Evolutionary conservation across 1,284 basidiomycete genomes (phyloP), one percentile per base, ranked within the genome.

Genomic region (Sparassis latifolia): DNA sequence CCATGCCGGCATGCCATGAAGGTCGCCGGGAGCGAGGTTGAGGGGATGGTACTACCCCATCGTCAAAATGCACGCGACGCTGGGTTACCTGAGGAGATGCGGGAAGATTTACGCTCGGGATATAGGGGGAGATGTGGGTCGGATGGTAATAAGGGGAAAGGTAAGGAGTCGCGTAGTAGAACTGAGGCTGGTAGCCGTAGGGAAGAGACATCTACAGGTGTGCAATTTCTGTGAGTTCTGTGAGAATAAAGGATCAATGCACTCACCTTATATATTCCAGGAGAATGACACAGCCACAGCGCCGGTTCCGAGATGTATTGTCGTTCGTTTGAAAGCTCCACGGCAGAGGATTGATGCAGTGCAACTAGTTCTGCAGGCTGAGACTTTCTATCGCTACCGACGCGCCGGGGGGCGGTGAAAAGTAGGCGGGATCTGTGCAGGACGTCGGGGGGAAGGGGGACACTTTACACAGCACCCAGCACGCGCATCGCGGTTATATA

Each of bases 1-100:
- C 33, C 57, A 56, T 58, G 10, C 56, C 58, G 5, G 55, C 61
- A 45, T 64, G 59, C 62, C 63, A 67, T 27, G 66, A 67, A 9
- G 64, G 64, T 12, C 62, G 61, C 38, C 64, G 59, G 12, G 52
- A 47, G n/a, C 59, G 62, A 1, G 49, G 47, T 20, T 51, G 55
- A 5, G 52, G 54, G 29, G 58, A 52, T 12, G 20, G 39, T 2
- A 54, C 52, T 1, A 49, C 47, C 4, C 64, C 62, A 39, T 61
- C 62, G 12, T 60, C 62, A 46, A 63, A 66, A 48, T 55, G 61
- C n/a, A 64, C 63, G 9, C 55, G 58, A 27, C 62, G 57, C 12
- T 47, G 48, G 7, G 39, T 12, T 3, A 54, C 52, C 3, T 55
- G 52, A 30, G 58, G 57, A 30, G 59, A 58, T 10, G 52, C 45